These are phyloP conservation scores for Coniochaeta sp. DNA, from an alignment of 2,329 filamentous ascomycete genomes.

Conservation along the genomic window DNA sequence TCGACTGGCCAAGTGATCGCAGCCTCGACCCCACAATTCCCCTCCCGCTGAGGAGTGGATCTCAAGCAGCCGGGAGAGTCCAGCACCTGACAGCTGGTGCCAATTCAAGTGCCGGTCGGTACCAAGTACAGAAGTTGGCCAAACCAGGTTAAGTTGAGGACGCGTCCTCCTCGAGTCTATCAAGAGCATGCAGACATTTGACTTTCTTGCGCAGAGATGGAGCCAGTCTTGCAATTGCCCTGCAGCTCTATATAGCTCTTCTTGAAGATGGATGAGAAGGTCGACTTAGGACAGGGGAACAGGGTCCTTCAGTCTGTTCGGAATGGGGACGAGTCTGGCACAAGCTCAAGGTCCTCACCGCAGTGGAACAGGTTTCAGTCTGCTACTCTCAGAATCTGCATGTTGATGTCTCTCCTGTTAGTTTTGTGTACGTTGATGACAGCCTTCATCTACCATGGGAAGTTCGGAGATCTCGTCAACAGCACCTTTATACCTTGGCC, in stretches of 20 bases:
- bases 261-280: neutral
- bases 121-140: neutral
- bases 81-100: neutral
- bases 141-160: neutral
- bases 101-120: neutral
- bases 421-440: neutral
- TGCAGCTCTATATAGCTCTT: neutral
- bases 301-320: neutral
- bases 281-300: neutral
- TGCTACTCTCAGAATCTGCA: neutral
- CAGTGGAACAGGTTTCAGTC: neutral
- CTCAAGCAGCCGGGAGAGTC: neutral
- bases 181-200: neutral
- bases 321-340: neutral
- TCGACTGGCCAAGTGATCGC: too few species aligned
- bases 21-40: neutral
- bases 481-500: neutral
- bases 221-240: neutral
- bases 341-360: neutral
- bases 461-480: neutral
- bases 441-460: neutral
- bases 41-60: neutral
- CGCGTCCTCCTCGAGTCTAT: neutral
- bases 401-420: neutral
- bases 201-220: neutral